Percentiles rank a stretch among this genome's conserved stretches.
Evolutionary conservation across 1,284 basidiomycete species (phyloP).

Genomic region (Apiotrichum sp.): DNA sequence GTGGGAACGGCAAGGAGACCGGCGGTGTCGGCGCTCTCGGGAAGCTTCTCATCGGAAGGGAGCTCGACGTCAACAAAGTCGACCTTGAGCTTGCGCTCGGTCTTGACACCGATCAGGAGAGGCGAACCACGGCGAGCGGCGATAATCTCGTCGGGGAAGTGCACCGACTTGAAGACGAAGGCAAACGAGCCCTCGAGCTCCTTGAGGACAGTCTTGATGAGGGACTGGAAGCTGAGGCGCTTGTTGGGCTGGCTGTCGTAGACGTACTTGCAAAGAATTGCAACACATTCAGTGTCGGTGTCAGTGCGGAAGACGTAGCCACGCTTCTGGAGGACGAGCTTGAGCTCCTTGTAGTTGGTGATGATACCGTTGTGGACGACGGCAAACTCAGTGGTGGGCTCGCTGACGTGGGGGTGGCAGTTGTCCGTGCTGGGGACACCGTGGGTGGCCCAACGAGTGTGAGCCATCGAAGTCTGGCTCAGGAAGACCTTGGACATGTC

Average conservation of each 20-base stretch:
- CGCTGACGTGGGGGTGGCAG: constrained; percentile 93
- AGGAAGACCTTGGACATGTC: constrained; percentile 77
- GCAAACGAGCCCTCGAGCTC: constrained; percentile 99
- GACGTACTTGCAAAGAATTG: constrained; percentile 93
- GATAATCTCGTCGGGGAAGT: constrained; percentile 95
- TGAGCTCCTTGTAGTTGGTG: constrained; percentile 86
- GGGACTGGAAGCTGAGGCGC: constrained; percentile 79
- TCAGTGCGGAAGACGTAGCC: constrained; percentile 94
- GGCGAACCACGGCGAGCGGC: constrained; percentile 96
- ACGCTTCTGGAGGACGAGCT: constrained; percentile 89
- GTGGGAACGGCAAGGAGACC: constrained; percentile 69
- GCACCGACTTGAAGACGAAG: constrained; percentile 97
- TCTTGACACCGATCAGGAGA: constrained; percentile 96
- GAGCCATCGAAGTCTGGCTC: constrained; percentile 92
- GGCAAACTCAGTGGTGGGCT: constrained; percentile 73
- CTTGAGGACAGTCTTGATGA: constrained; percentile 94
- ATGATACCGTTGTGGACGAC: constrained; percentile 99
- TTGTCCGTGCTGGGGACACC: constrained; percentile 81
- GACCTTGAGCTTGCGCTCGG: constrained; percentile 99
- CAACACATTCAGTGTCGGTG: constrained; percentile 97
- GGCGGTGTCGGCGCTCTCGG: constrained; percentile 26
- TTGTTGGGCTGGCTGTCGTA: constrained; percentile 90
- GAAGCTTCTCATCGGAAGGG: constrained; percentile 57
- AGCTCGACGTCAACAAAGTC: constrained; percentile 99
- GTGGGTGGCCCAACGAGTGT: constrained; percentile 99